phyloP scores from a whole-genome alignment of 768 basidiomycete genomes.

The Lepiota venenata region DNA sequence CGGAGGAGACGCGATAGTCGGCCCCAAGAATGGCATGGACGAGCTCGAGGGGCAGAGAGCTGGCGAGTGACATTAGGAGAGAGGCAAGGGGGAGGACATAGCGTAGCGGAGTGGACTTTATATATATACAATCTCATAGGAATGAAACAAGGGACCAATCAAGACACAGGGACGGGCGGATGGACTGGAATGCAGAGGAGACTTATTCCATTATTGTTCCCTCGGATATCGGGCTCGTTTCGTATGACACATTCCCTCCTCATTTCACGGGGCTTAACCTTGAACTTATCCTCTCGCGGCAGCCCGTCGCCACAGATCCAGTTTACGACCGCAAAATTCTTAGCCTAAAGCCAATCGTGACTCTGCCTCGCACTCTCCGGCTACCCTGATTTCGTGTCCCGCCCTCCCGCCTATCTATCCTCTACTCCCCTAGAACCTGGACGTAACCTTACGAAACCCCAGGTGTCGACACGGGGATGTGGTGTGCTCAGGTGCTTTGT shows the following conservation, averaged over 20 bases:
- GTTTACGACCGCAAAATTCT: slow-evolving; percentile 8
- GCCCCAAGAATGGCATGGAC: slow-evolving; percentile 61
- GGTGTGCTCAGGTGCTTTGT: not conserved
- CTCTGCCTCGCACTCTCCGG: not conserved
- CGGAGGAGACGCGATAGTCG: slow-evolving; percentile 34
- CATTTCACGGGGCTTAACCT: slow-evolving; percentile 7
- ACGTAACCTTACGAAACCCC: slow-evolving; percentile 2
- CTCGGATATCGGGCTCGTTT: slow-evolving; percentile 8
- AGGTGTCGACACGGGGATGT: not conserved
- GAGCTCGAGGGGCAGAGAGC: slow-evolving; percentile 58
- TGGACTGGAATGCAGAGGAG: slow-evolving; percentile 6
- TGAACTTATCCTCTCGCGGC: slow-evolving; percentile 6
- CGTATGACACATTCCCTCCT: not conserved
- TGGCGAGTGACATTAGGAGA: slow-evolving; percentile 17
- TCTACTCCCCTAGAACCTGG: slow-evolving; percentile 1
- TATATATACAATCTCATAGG: not conserved
- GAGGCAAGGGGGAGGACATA: slow-evolving; percentile 15
- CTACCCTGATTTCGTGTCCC: not conserved
- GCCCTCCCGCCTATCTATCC: not conserved
- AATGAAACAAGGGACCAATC: slow-evolving; percentile 6
- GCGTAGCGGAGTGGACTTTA: slow-evolving; percentile 13
- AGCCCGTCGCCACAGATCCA: slow-evolving; percentile 6
- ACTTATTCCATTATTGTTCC: slow-evolving; percentile 9
- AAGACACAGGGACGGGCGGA: slow-evolving; percentile 8
- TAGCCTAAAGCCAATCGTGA: slow-evolving; percentile 8